A percentile compares a stretch with the other conserved stretches of the same genome.
These are phyloP conservation scores for Colletotrichum sp. DNA, from an alignment of 2,329 filamentous ascomycete species.

Conservation along the genomic window DNA sequence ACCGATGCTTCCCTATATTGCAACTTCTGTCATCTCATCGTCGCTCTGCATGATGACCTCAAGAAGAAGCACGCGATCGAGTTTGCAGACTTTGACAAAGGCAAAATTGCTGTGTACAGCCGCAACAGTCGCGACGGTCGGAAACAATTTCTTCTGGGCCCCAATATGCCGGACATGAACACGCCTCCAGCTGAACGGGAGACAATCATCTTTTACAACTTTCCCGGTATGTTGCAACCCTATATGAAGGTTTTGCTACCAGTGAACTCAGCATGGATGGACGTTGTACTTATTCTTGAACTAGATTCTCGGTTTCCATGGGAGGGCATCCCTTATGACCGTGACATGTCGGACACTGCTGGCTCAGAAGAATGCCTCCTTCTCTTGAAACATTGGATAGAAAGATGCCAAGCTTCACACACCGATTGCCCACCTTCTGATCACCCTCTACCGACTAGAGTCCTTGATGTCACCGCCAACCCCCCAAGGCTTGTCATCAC, in stretches of 20 bases:
- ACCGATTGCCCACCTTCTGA: neutral
- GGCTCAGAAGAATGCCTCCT: neutral
- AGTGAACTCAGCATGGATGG: rapidly evolving
- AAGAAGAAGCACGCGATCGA: neutral
- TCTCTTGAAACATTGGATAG: neutral
- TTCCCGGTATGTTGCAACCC: neutral
- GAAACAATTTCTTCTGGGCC: neutral
- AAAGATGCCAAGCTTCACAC: neutral
- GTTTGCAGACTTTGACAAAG: neutral
- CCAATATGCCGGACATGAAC: neutral
- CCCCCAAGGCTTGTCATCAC: neutral
- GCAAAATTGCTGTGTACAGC: neutral
- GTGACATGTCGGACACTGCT: neutral
- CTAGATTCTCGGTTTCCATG: neutral
- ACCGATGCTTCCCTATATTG: neutral
- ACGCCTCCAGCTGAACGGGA: neutral
- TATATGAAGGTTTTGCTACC: rapidly evolving
- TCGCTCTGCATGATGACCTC: neutral
- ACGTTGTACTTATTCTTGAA: neutral
- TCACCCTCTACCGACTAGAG: neutral
- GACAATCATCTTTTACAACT: neutral
- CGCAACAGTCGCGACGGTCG: neutral
- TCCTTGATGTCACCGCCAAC: neutral
- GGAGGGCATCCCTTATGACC: neutral
- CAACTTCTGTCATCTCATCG: neutral